These are phyloP conservation scores for Purpureocillium lavendulum DNA, from an alignment of 2,329 filamentous ascomycete genomes.

Conservation along the genomic window DNA sequence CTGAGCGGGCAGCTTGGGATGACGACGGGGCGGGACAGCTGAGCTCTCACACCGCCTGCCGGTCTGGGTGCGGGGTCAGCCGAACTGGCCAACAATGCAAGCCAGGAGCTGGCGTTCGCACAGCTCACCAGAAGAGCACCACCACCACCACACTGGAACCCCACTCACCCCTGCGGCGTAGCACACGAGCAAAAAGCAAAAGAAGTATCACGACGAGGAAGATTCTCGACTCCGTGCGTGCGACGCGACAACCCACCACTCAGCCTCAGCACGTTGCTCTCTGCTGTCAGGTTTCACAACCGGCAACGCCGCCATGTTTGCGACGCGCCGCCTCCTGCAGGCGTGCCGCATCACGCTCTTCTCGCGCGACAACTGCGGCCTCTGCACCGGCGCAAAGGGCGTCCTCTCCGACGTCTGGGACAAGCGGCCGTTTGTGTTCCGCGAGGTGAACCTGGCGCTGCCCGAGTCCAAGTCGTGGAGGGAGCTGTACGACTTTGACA, in stretches of 20 bases:
- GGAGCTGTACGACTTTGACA: constrained; percentile 71
- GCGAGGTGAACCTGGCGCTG: constrained; percentile 63
- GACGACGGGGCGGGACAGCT: constrained; percentile 12
- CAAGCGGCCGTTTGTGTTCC: constrained; percentile 55
- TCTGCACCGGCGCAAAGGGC: constrained; percentile 60
- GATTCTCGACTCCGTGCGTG: too few relatives aligned
- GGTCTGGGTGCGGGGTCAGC: constrained; percentile 22
- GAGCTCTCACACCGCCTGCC: constrained; percentile 23
- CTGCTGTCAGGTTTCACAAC: not conserved
- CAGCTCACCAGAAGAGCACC: too few relatives aligned
- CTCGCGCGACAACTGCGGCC: constrained; percentile 61
- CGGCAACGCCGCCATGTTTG: constrained; percentile 39
- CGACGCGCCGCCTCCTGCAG: constrained; percentile 40
- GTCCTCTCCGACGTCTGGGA: constrained; percentile 64
- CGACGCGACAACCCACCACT: too few relatives aligned
- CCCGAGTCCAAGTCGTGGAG: constrained; percentile 57
- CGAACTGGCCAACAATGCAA: too few relatives aligned
- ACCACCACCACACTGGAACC: too few relatives aligned
- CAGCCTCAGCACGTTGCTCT: not conserved
- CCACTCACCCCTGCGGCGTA: too few relatives aligned
- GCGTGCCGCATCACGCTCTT: constrained; percentile 65
- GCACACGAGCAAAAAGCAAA: too few relatives aligned
- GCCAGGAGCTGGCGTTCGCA: too few relatives aligned
- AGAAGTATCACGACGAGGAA: too few relatives aligned
- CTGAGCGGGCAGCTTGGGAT: constrained; percentile 5